Base-by-base conservation (phyloP, 1,139 yeast species). In the Lodderomyces margitis region DNA sequence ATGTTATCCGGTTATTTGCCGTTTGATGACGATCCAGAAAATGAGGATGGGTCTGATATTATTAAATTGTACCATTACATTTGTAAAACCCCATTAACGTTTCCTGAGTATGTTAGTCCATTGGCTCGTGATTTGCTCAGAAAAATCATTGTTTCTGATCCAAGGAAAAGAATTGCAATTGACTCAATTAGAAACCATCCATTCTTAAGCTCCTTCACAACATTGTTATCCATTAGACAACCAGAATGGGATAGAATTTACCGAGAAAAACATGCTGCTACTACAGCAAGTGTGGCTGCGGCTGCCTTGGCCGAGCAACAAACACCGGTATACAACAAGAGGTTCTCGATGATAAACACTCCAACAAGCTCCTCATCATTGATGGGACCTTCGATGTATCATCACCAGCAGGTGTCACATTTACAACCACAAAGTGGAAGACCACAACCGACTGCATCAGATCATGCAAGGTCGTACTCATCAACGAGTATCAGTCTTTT, bases 1-100 rank as follows among this genome's bases (percentile, higher is more conserved):
- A 92, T 94, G 96, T 73, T 94, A 39, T 89, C 98, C 0, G 99
- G 99, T 1, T 94, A 92, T 60, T 74, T 92, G 49, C 99, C 99
- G 2, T 92, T 89, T 71, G 99, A 92, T 59, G 98, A 92, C 62
- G 99, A 92, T 61, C 95, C 96, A 23, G 84, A 85, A 42, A 92
- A 94, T 59, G 98, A 96, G 33, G 96, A 92, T 58, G 97, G 98
- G 42, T 86, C 91, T 44, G 95, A 92, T 64, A 92, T 92, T 56
- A 88, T 92, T 21, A 83, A 85, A 60, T 72, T 92, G 46, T 94
- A 92, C 66, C 89, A 85, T 58, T 92, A 92, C 65, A 94, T 92
- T 50, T 88, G 97, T 37, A 75, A 81, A 41, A 88, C 97, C 1
- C 89, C 96, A 4, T 71, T 92, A 55, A 92, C 97, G 3, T 92